A percentile compares a stretch with the other conserved stretches of the same genome.
These are phyloP conservation scores for Talaromyces ruber DNA, from an alignment of 495 filamentous ascomycete species.

Conservation along the genomic window DNA sequence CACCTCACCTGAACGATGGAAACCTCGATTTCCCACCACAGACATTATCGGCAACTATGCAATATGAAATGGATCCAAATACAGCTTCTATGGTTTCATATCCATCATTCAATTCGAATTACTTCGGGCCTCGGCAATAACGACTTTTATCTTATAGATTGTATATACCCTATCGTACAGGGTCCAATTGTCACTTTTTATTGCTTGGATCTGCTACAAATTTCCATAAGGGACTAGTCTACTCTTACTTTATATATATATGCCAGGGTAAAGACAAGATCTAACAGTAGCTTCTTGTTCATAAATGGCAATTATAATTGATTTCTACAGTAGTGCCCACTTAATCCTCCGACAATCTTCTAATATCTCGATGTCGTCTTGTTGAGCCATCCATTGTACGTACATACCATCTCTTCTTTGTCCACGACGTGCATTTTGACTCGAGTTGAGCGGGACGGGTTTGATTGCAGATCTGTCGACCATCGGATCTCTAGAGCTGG, in stretches of 20 bases:
- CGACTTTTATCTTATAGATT: not conserved
- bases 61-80: not conserved
- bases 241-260: not conserved
- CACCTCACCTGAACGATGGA: constrained; percentile 11
- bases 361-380: not conserved
- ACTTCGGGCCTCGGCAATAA: not conserved
- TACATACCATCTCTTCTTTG: not conserved
- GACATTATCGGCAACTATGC: not conserved
- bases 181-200: not conserved
- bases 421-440: not conserved
- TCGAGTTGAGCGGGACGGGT: not conserved
- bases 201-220: too few species aligned
- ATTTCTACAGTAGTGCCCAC: not conserved
- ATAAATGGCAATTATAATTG: too few species aligned
- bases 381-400: not conserved
- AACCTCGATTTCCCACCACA: constrained; percentile 10
- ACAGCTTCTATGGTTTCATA: not conserved
- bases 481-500: not conserved
- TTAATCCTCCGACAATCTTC: not conserved
- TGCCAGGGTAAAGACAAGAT: not conserved
- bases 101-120: constrained; percentile 1
- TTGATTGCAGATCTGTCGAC: not conserved
- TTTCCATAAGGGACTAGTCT: not conserved
- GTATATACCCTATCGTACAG: not conserved
- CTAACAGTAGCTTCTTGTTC: too few species aligned